phyloP scores from a whole-genome alignment of 2,329 filamentous ascomycete genomes.

The Drechslera avenae region DNA sequence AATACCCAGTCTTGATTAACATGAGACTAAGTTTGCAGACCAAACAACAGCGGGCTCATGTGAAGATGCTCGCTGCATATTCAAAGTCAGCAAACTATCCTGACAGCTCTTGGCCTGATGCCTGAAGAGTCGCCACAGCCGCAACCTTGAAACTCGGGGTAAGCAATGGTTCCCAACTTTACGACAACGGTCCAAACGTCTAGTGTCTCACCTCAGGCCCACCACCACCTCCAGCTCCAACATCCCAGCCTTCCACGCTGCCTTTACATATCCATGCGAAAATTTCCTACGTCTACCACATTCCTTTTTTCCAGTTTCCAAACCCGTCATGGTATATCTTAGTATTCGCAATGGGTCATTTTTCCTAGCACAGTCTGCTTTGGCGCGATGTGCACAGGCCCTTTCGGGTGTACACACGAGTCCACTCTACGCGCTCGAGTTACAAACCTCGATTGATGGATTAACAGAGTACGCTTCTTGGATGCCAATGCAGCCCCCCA shows the following conservation, averaged over 20 bases:
- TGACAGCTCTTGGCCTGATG: too few relatives aligned
- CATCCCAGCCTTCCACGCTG: neutral
- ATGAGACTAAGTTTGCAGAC: neutral
- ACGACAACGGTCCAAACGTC: constrained; percentile 16
- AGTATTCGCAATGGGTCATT: neutral
- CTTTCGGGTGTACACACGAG: constrained; percentile 28
- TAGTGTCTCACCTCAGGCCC: constrained; percentile 22
- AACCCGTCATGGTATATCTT: neutral
- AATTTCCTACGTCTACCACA: neutral
- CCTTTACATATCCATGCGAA: neutral
- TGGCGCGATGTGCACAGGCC: neutral
- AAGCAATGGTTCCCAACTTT: constrained; percentile 10
- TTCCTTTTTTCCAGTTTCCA: neutral
- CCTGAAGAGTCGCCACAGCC: too few relatives aligned
- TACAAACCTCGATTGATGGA: constrained; percentile 23
- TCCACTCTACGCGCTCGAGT: constrained; percentile 13
- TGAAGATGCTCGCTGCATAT: too few relatives aligned
- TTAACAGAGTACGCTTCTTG: constrained; percentile 9
- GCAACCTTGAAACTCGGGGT: neutral
- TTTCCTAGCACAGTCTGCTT: neutral
- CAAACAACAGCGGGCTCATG: too few relatives aligned
- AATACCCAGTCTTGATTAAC: constrained; percentile 19
- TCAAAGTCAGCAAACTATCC: too few relatives aligned
- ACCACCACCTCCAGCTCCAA: neutral
- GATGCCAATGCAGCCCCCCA: neutral